Percentiles rank a stretch among this genome's conserved stretches.
Evolutionary conservation across 805 yeast species (phyloP).

Genomic region (Suhomyces faveliae): DNA sequence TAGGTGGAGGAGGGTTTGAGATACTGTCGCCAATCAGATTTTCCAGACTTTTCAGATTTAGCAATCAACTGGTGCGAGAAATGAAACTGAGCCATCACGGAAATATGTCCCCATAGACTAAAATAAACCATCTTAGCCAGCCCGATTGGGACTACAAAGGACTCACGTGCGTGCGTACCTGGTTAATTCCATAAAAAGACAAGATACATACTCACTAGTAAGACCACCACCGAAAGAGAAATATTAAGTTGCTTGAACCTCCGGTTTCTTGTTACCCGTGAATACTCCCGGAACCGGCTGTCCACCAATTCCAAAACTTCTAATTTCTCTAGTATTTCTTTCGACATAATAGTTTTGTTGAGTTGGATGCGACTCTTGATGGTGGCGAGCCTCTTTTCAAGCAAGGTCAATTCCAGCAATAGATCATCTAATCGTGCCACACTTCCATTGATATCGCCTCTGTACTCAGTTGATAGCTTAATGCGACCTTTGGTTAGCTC

Average conservation of each 20-base stretch:
- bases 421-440: slow-evolving; percentile 29
- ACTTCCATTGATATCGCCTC: slow-evolving; percentile 25
- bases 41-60: no score
- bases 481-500: slow-evolving; percentile 18
- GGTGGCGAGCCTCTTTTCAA: slow-evolving; percentile 26
- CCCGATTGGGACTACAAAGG: not conserved
- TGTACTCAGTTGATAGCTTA: slow-evolving; percentile 20
- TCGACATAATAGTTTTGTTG: slow-evolving; percentile 25
- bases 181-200: slow-evolving; percentile 1
- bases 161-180: not conserved
- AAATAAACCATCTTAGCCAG: not conserved
- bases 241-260: slow-evolving; percentile 30
- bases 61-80: not conserved
- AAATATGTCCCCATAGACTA: not conserved
- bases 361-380: slow-evolving; percentile 23
- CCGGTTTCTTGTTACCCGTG: slow-evolving; percentile 22
- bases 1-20: not conserved
- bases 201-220: slow-evolving; percentile 17
- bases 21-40: no score
- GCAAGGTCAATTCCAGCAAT: slow-evolving; percentile 20
- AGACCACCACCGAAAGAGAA: slow-evolving; percentile 16
- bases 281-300: slow-evolving; percentile 25
- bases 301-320: slow-evolving; percentile 33
- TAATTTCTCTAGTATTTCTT: slow-evolving; percentile 27
- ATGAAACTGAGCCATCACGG: not conserved